Conservation (phyloP, 2,329 filamentous ascomycete species). For the Gyromitra esculenta region DNA sequence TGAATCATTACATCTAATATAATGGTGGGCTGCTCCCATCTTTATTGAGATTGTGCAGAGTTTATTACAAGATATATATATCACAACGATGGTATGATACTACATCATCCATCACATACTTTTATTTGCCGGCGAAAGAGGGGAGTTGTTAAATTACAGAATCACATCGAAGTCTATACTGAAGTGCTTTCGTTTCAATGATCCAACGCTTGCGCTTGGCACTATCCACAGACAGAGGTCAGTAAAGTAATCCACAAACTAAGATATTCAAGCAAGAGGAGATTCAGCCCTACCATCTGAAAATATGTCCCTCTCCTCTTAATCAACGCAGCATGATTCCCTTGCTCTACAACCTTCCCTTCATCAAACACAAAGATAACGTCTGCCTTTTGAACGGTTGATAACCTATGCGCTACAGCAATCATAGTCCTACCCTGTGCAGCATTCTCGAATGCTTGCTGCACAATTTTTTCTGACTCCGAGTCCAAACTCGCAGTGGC, state of each 20-base stretch:
- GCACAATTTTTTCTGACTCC: constrained; percentile 69
- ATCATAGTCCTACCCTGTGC: constrained; percentile 65
- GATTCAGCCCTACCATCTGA: constrained; percentile 53
- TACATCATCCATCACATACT: background rate
- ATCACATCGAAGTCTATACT: background rate
- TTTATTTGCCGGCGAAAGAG: background rate
- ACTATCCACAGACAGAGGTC: constrained; percentile 34
- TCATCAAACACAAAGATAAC: constrained; percentile 62
- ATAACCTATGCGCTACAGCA: constrained; percentile 61
- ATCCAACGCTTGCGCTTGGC: constrained; percentile 54
- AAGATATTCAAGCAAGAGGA: background rate
- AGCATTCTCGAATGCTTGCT: constrained; percentile 57
- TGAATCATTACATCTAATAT: too few relatives aligned
- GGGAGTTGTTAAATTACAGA: constrained; percentile 2
- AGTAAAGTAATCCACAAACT: constrained; percentile 9
- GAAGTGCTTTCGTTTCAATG: constrained; percentile 5
- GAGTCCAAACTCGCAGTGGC: constrained; percentile 76
- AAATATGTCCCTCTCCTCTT: constrained; percentile 57
- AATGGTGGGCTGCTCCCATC: too few relatives aligned
- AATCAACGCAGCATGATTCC: constrained; percentile 62
- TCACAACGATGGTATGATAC: background rate
- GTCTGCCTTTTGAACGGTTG: constrained; percentile 60
- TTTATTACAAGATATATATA: background rate
- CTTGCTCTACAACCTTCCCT: constrained; percentile 61
- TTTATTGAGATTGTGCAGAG: too few relatives aligned